These are phyloP conservation scores for Dendrobium huoshanense DNA, from an alignment of 106 monocot genomes.

Conservation along the genomic window DNA sequence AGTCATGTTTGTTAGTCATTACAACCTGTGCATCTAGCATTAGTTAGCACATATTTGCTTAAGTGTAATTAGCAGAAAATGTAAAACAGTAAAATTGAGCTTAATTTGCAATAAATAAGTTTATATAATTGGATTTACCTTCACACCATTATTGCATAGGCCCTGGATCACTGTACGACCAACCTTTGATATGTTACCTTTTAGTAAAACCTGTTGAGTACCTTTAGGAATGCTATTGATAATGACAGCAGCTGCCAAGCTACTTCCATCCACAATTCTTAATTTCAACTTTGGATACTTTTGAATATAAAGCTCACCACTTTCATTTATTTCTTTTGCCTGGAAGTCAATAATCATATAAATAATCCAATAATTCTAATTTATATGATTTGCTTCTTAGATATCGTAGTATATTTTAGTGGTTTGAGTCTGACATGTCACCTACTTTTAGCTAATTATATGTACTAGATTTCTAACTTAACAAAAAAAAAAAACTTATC, in stretches of 20 bases:
- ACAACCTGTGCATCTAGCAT: conserved; percentile 39
- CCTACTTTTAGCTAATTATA: too few species aligned
- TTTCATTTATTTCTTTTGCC: conserved; percentile 55
- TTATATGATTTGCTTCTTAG: too few species aligned
- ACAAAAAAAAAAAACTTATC: too few species aligned
- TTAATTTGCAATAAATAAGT: background rate
- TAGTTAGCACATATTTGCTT: background rate
- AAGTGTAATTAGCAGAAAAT: background rate
- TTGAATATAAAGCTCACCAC: conserved; percentile 64
- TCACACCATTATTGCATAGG: conserved; percentile 56
- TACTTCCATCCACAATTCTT: conserved; percentile 77
- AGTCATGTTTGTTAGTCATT: conserved; percentile 47
- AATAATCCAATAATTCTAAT: background rate
- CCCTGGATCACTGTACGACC: conserved; percentile 28
- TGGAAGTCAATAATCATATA: conserved; percentile 15
- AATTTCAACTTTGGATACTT: conserved; percentile 71
- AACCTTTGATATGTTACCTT: conserved; percentile 54
- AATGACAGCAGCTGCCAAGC: conserved; percentile 73
- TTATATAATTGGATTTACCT: conserved; percentile 28
- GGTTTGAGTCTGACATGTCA: too few species aligned
- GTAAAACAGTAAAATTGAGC: background rate
- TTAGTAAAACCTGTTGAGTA: conserved; percentile 53
- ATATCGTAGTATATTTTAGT: too few species aligned
- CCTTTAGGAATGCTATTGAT: conserved; percentile 56
- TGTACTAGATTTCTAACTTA: too few species aligned